Evolutionary conservation across 1,284 basidiomycete genomes (phyloP).

Genomic region (Apiotrichum porosum): DNA sequence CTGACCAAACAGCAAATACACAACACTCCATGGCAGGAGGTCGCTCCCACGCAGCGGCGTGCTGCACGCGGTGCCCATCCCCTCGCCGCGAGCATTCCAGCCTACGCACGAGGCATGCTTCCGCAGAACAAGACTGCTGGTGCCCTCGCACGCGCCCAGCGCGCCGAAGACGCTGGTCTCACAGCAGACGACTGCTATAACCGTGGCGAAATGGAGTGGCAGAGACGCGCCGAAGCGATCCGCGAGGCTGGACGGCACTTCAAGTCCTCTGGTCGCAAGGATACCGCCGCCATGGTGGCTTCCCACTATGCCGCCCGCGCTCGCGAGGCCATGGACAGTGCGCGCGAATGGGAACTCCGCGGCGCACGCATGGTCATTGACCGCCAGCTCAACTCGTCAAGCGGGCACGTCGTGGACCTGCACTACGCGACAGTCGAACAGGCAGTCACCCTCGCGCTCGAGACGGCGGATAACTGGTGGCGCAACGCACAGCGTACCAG

Average conservation of each 20-base stretch:
- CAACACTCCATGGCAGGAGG: constrained; percentile 27
- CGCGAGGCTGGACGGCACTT: constrained; percentile 37
- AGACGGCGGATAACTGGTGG: constrained; percentile 32
- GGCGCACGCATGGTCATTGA: constrained; percentile 39
- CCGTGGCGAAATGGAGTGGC: constrained; percentile 28
- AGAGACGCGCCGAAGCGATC: constrained; percentile 31
- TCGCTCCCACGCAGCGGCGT: constrained; percentile 16
- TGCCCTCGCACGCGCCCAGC: constrained; percentile 9
- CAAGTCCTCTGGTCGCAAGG: constrained; percentile 8
- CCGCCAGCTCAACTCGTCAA: constrained; percentile 19
- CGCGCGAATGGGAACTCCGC: constrained; percentile 35
- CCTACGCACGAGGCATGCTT: constrained; percentile 26
- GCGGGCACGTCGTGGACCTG: constrained; percentile 4
- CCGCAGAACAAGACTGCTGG: constrained; percentile 23
- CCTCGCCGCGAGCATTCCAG: constrained; percentile 30
- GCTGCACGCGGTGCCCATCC: constrained; percentile 15
- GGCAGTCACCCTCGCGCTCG: constrained; percentile 31
- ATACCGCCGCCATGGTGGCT: constrained; percentile 24
- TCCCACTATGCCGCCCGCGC: constrained; percentile 43
- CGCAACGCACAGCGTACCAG: constrained; percentile 60
- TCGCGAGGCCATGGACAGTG: constrained; percentile 27
- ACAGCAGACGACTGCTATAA: constrained; percentile 31
- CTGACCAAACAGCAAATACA: background rate
- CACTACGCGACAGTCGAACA: constrained; percentile 40
- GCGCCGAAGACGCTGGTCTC: constrained; percentile 4